Base-by-base conservation (phyloP, 2,329 filamentous ascomycete species). In the Fusarium sp. region DNA sequence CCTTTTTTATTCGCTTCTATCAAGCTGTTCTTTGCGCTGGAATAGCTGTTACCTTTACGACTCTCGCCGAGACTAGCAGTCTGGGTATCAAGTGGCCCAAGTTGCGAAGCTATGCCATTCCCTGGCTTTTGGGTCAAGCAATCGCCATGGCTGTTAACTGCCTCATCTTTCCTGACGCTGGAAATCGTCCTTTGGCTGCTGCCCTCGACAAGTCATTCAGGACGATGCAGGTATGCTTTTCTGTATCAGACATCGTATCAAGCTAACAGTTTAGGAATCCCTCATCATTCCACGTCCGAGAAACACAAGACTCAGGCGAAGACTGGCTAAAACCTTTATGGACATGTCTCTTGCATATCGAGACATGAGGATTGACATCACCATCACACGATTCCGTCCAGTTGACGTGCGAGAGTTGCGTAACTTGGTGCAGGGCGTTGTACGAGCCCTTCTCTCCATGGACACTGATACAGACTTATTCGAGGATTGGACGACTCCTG, bases 321-420 rank as follows among this genome's bases (percentile, higher is more conserved):
- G 81, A 36, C 76, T 89, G 16, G 81, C 83, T 4, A 82, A 81
- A 64, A 81, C 83, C 0, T 87, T 87, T 62, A 85, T 88, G 63
- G 82, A 85, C 61, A 79, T 89, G 58, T 87, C 86, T 13, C 80
- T 86, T 65, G 83, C 83, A 2, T 83, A 86, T 64, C 81, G 86
- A 74, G 87, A 89, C 69, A 81, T 89, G 63, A 81, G 81, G 11
- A 81, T 87, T 57, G 86, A 88, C 58, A 80, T 87, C n/a, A 85
- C 86, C 1, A 76, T 88, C 4, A 87, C 85, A 1, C 80, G 83
- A 1, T 85, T 88, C 62, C 77, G 76, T 10, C 85, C 86, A 2
- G 76, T 79, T 10, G 85, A 88, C 71, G 79, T 87, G 18, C 76
- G 78, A 36, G 77, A 79, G 5, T 76, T 89, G 29, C 82, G 86